Percentiles rank a stretch among this genome's conserved stretches.
Evolutionary conservation across 345 rosid genomes (phyloP).

Genomic region (Sonneratia caseolaris): DNA sequence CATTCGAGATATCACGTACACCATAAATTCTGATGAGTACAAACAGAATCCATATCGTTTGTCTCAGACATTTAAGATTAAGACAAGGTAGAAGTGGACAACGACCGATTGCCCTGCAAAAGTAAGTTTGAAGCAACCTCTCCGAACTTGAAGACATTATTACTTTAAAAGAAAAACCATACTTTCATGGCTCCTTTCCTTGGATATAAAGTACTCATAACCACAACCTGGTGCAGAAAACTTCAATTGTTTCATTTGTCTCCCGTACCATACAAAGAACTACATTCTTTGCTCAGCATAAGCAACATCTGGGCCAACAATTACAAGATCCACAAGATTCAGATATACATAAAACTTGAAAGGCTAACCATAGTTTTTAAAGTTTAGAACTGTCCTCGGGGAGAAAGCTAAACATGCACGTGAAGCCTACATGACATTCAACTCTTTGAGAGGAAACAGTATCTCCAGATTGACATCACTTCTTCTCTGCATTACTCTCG

Average conservation of each 20-base stretch:
- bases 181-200: no score
- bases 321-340: neutral
- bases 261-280: neutral
- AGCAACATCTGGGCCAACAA: neutral
- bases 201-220: no score
- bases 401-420: neutral
- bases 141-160: no score
- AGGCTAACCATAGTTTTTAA: neutral
- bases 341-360: neutral
- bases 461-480: conserved; percentile 16
- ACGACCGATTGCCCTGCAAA: neutral
- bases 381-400: neutral
- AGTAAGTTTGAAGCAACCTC: neutral
- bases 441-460: neutral
- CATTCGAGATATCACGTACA: no score
- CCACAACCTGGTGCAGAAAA: neutral
- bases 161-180: no score
- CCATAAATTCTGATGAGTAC: neutral
- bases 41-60: neutral
- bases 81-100: neutral
- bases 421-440: neutral
- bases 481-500: conserved; percentile 46
- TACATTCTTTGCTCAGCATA: neutral
- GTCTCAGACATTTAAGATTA: neutral
- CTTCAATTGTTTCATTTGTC: neutral